Conservation (phyloP, 1,139 yeast species). For the Pichia sp. region DNA sequence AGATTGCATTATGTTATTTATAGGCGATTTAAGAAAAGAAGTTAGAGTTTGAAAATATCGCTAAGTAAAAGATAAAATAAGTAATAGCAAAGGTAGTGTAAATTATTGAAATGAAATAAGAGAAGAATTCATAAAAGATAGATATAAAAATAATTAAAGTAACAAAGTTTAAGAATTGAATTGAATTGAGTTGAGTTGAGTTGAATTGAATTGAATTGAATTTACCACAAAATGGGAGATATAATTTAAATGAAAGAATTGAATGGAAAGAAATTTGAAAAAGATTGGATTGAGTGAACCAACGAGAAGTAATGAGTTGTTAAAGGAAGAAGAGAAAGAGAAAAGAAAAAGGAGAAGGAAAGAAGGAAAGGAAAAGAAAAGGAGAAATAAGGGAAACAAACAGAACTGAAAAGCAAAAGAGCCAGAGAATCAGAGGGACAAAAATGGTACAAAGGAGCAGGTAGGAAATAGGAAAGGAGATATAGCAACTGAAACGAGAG, state of each 20-base stretch:
- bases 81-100: neutral
- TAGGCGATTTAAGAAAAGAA: no score
- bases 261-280: no score
- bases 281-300: no score
- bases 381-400: neutral
- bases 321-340: neutral
- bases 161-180: neutral
- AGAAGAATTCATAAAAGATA: neutral
- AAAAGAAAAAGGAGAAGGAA: neutral
- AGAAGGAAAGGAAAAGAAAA: neutral
- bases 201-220: slow-evolving; percentile 3
- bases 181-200: neutral
- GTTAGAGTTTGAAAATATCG: no score
- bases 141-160: neutral
- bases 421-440: no score
- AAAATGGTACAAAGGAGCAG: no score
- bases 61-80: no score
- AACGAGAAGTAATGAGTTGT: neutral
- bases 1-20: neutral
- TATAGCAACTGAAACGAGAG: no score
- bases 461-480: no score
- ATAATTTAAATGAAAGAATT: neutral
- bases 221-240: neutral
- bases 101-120: neutral
- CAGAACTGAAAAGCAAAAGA: no score